phyloP scores from a whole-genome alignment of 495 filamentous ascomycete genomes.

The Talaromyces wortmannii region DNA sequence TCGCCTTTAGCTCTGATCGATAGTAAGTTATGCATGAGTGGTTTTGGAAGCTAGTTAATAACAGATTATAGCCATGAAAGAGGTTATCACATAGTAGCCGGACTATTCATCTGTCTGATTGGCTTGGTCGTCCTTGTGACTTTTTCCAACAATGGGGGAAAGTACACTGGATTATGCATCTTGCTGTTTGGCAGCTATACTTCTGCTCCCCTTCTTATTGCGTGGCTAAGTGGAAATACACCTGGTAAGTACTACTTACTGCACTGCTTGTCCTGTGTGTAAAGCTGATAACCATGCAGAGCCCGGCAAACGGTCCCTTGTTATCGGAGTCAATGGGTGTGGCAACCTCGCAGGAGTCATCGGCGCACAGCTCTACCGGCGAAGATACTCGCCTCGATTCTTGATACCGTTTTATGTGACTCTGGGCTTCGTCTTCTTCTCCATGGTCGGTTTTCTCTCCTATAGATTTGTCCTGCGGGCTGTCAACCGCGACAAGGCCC shows the following conservation, averaged over 20 bases:
- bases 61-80: slow-evolving; percentile 1
- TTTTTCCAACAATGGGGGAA: slow-evolving; percentile 13
- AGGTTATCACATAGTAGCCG: slow-evolving; percentile 4
- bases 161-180: slow-evolving; percentile 46
- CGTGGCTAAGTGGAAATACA: slow-evolving; percentile 52
- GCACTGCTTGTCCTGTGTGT: too few species aligned
- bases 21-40: slow-evolving; percentile 1
- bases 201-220: slow-evolving; percentile 46
- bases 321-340: slow-evolving; percentile 54
- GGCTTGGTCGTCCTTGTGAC: slow-evolving; percentile 37
- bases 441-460: slow-evolving; percentile 32
- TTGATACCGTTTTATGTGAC: slow-evolving; percentile 35
- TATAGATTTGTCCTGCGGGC: slow-evolving; percentile 18
- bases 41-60: neutral
- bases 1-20: slow-evolving; percentile 6
- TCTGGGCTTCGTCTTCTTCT: slow-evolving; percentile 26
- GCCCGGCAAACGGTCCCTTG: slow-evolving; percentile 44
- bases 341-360: slow-evolving; percentile 52
- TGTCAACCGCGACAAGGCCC: slow-evolving; percentile 14
- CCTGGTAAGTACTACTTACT: slow-evolving; percentile 10
- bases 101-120: slow-evolving; percentile 4
- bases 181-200: slow-evolving; percentile 48
- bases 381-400: slow-evolving; percentile 33
- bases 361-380: slow-evolving; percentile 33
- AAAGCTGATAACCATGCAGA: slow-evolving; percentile 8